Percentiles rank a stretch among this genome's conserved stretches.
Evolutionary conservation across 176 grass and related monocot species (phyloP).

Genomic region (Ananas comosus): DNA sequence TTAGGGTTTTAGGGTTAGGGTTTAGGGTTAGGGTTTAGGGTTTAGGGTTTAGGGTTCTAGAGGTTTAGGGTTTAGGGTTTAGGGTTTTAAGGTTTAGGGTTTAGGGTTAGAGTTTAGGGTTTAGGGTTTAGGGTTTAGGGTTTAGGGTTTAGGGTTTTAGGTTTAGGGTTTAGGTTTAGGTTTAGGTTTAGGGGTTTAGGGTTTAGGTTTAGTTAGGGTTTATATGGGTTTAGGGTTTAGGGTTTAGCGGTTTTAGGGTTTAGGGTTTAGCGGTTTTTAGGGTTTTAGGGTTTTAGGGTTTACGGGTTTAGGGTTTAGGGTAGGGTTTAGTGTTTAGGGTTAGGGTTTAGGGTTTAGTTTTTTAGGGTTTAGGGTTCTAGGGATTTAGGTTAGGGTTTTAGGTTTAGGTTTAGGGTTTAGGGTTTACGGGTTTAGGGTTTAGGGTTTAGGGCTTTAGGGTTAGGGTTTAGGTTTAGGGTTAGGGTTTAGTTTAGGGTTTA

Average conservation of each 20-base stretch:
- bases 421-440: constrained; percentile 9
- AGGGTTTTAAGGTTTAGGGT: constrained; percentile 14
- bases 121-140: constrained; percentile 17
- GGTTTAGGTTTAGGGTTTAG: constrained; percentile 7
- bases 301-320: constrained; percentile 16
- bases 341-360: constrained; percentile 16
- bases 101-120: constrained; percentile 17
- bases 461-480: constrained; percentile 16
- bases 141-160: constrained; percentile 10
- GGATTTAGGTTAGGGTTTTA: constrained; percentile 12
- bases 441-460: constrained; percentile 9
- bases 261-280: constrained; percentile 8
- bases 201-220: constrained; percentile 15
- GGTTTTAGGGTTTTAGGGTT: constrained; percentile 16
- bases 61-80: constrained; percentile 17
- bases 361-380: constrained; percentile 18
- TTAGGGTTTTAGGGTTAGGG: constrained; percentile 16
- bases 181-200: constrained; percentile 15
- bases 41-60: constrained; percentile 14
- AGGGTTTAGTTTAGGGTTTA: constrained; percentile 23
- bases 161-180: constrained; percentile 13
- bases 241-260: constrained; percentile 8
- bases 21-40: constrained; percentile 17
- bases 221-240: constrained; percentile 11
- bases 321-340: constrained; percentile 12